These are phyloP conservation scores for Linum trigynum DNA, from an alignment of 345 rosid species.

Conservation along the genomic window DNA sequence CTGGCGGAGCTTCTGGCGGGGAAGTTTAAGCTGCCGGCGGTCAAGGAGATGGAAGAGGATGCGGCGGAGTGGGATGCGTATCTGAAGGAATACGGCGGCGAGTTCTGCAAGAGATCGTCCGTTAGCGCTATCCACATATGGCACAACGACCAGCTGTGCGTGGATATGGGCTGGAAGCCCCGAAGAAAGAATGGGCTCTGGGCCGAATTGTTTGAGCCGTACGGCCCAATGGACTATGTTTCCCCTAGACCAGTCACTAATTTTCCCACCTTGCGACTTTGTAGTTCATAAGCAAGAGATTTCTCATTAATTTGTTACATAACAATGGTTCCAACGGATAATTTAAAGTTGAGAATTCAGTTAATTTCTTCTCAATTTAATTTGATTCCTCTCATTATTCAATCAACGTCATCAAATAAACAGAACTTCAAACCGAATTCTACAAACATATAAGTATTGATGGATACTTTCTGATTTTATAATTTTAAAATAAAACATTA, in stretches of 20 bases:
- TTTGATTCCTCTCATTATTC: too few relatives aligned
- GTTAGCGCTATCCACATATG: conserved; percentile 17
- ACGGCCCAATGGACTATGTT: conserved; percentile 30
- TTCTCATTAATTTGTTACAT: too few relatives aligned
- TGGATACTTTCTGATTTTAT: too few relatives aligned
- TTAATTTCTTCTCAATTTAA: too few relatives aligned
- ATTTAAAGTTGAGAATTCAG: too few relatives aligned
- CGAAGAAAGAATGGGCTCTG: conserved; percentile 29
- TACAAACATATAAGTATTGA: too few relatives aligned
- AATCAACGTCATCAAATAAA: too few relatives aligned
- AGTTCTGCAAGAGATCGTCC: conserved; percentile 18
- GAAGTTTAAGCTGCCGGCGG: conserved; percentile 25
- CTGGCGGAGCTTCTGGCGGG: conserved; percentile 27
- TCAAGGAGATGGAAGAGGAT: conserved; percentile 29
- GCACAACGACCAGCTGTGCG: conserved; percentile 34
- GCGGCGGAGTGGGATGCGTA: conserved; percentile 20
- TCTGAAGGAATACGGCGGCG: conserved; percentile 16
- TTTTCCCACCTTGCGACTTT: too few relatives aligned
- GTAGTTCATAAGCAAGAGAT: too few relatives aligned
- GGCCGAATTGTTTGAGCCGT: conserved; percentile 28
- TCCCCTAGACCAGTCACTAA: not conserved
- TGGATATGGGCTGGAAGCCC: conserved; percentile 31
- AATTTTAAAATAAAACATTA: too few relatives aligned
- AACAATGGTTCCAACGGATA: too few relatives aligned
- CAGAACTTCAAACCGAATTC: too few relatives aligned